Evolutionary conservation across 208 protist species (phyloP), one percentile per base, ranked within the genome.

Genomic region (Leishmania gerbilli): DNA sequence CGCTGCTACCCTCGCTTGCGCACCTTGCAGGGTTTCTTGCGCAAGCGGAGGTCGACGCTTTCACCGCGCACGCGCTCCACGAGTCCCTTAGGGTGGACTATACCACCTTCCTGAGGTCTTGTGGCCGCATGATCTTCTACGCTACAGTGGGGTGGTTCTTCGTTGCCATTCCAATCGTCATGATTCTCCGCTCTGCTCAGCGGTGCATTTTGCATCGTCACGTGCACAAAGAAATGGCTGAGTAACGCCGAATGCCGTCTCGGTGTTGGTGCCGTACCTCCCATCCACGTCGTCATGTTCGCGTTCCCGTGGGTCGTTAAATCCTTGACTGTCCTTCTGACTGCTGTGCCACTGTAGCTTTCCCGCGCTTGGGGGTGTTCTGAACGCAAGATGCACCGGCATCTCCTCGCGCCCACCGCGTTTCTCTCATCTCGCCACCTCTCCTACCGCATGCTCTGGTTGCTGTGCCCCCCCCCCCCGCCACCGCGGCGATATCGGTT

Each of bases 1-100:
- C 85, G 24, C 47, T 90, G 24, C 83, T 95, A 1, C 88, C 89
- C 0, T 76, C 72, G 8, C 86, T 93, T 67, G 84, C 86, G 19
- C 71, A 77, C 15, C 37, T 82, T 9, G 45, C 58, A 55, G 79
- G 79, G 15, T 8, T 49, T 0, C 51, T 91, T 8, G 0, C 67
- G 42, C 60, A 77, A n/a, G 49, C 34, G 34, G 82, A 90, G 62
- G 77, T 83, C 0, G 55, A 80, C 0, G 13, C 75, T 21, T 93
- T 89, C 65, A 90, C 91, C 5, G 64, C 78, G 3, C 1, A 53
- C 24, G 85, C 87, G 13, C 47, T 95, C 0, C 72, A 75, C 34
- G 37, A 47, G 0, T 80, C 84, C 24, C 56, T 89, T 1, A 45
- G 62, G 2, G 51, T 78, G 9, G 88, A 88, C 40, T 79, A 87